Percentiles rank a stretch among this genome's conserved stretches.
Evolutionary conservation across 345 rosid species (phyloP).

Genomic region (Eucalyptus paniculata): DNA sequence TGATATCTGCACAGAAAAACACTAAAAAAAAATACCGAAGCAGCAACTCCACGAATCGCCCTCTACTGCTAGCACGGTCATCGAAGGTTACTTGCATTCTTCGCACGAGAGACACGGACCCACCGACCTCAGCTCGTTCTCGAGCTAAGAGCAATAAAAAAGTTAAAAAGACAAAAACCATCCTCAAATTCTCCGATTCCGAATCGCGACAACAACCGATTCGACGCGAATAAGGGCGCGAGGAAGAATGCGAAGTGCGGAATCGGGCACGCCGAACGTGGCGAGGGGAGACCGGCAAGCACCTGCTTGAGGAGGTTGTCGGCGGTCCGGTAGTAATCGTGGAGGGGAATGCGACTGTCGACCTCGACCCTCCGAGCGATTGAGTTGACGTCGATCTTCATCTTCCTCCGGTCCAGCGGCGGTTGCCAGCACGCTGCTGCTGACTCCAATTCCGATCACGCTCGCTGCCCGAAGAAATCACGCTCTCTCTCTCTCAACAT

Average conservation of each 20-base stretch:
- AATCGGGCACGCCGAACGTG: background rate
- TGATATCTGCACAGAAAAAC: background rate
- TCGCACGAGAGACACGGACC: background rate
- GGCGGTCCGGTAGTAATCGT: conserved; percentile 73
- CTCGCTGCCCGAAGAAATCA: background rate
- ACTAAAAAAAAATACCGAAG: background rate
- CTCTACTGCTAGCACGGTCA: background rate
- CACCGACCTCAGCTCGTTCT: background rate
- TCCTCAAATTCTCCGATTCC: background rate
- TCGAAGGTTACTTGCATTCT: background rate
- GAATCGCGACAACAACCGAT: background rate
- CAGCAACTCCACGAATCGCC: background rate
- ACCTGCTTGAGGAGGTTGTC: conserved; percentile 94
- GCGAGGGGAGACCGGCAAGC: background rate
- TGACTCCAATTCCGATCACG: background rate
- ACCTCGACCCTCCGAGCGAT: conserved; percentile 61
- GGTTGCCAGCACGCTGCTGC: background rate
- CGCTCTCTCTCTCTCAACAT: background rate
- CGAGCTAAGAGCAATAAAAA: background rate
- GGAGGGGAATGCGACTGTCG: conserved; percentile 76
- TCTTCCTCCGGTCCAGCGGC: background rate
- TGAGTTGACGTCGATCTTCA: conserved; percentile 60
- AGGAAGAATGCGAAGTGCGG: background rate
- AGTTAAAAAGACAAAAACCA: fast-evolving
- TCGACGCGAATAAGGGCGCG: background rate